Evolutionary conservation across 2,329 filamentous ascomycete species (phyloP), one percentile per base, ranked within the genome.

Genomic region (Stachybotrys elegans): DNA sequence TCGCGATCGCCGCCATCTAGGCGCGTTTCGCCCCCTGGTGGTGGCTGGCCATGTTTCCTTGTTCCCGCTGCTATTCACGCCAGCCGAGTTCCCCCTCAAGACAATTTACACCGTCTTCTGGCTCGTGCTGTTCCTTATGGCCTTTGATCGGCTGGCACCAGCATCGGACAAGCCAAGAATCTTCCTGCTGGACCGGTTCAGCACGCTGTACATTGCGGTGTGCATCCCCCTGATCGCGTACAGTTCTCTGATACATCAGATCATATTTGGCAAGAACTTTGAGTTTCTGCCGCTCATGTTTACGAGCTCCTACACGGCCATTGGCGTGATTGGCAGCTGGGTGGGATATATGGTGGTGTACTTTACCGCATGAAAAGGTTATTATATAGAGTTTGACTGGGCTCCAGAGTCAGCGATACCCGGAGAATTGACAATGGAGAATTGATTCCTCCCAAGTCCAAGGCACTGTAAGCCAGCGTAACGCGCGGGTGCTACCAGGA

Each of bases 281-380:
- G 89, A 96, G 66, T 98, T 97, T 64, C 67, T 98, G 43, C 93
- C 93, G 21, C 71, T 97, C 55, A 97, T 98, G 92, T 93, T 97
- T 61, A 96, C 84, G 54, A 97, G 92, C 71, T 86, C 88, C 12
- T 98, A 97, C 65, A 88, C 86, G 25, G 93, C 93, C 5, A 73
- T 97, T 46, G 93, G 93, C n/a, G 91, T 97, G 1, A 82, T 96
- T 16, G 90, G 89, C 4, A 97, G 93, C 67, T 97, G 92, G 92
- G 58, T 96, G 32, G 91, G 93, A 9, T 96, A 95, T 62, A 81
- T 91, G 70, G 87, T 95, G 23, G 90, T 97, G 41, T 97, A 92
- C 67, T 91, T 96, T 57, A 73, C 75, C 6, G 76, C 75, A 25
- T 79, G 58, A 31, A 38, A 35, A 29, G 11, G 25, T 5, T 29